Conservation (phyloP, 2,329 filamentous ascomycete genomes). For the Botrytis cinerea region DNA sequence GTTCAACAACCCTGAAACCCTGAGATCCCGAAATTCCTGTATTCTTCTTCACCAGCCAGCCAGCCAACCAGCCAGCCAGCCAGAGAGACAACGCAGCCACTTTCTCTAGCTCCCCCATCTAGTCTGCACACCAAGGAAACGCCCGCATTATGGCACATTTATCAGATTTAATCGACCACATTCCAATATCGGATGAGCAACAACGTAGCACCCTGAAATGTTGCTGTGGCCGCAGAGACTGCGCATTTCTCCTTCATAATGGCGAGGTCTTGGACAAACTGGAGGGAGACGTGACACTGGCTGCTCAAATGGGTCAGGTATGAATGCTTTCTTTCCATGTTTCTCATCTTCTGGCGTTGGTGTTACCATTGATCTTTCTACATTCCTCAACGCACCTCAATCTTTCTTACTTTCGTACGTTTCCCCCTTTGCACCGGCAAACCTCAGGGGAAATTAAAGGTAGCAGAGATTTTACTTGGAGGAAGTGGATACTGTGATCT, state of each 20-base stretch:
- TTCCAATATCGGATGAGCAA: conserved; percentile 31
- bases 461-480: conserved; percentile 16
- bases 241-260: conserved; percentile 80
- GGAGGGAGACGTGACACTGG: conserved; percentile 84
- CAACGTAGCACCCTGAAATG: conserved; percentile 51
- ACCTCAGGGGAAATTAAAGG: conserved; percentile 17
- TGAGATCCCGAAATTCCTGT: not conserved
- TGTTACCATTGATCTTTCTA: conserved; percentile 24
- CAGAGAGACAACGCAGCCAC: conserved; percentile 13
- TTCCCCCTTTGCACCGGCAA: not conserved
- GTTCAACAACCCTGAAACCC: conserved; percentile 13
- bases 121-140: conserved; percentile 8
- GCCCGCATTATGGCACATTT: conserved; percentile 15
- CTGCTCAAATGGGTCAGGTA: conserved; percentile 91
- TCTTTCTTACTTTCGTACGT: not conserved
- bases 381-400: not conserved
- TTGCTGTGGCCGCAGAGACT: conserved; percentile 83
- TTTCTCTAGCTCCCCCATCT: not conserved
- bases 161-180: conserved; percentile 29
- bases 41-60: not conserved
- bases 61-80: not conserved
- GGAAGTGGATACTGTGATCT: conserved; percentile 17
- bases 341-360: conserved; percentile 23
- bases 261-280: conserved; percentile 74
- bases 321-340: conserved; percentile 46